phyloP scores from a whole-genome alignment of 139 green algal species.

The Micromonas commoda region DNA sequence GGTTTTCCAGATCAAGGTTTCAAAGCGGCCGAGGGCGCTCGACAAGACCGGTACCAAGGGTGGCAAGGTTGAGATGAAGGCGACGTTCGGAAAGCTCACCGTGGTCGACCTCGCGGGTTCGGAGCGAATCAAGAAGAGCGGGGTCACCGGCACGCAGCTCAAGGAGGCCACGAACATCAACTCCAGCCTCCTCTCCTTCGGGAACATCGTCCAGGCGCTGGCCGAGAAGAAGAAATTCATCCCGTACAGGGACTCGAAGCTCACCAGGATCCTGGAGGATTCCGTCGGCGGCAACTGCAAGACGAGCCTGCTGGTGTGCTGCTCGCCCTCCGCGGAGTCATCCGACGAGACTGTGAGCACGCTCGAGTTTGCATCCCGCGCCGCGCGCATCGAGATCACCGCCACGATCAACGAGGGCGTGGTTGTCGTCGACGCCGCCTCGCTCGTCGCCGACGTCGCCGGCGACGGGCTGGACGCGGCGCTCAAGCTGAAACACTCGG shows the following conservation, averaged over 20 bases:
- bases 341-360: conserved; percentile 30
- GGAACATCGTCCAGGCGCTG: conserved; percentile 35
- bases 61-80: conserved; percentile 18
- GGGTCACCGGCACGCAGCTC: conserved; percentile 25
- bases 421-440: conserved; percentile 13
- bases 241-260: conserved; percentile 54
- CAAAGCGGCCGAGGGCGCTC: conserved; percentile 5
- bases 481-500: conserved; percentile 25
- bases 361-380: conserved; percentile 36
- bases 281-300: conserved; percentile 39
- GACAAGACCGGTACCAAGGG: conserved; percentile 14
- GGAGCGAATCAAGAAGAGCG: conserved; percentile 37
- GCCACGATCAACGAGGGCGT: conserved; percentile 31
- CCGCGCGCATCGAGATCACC: conserved; percentile 29
- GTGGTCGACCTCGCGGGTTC: conserved; percentile 38
- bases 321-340: conserved; percentile 21
- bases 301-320: conserved; percentile 34
- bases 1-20: conserved; percentile 35
- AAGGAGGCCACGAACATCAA: conserved; percentile 42
- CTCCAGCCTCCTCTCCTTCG: conserved; percentile 33
- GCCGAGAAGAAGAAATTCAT: conserved; percentile 36
- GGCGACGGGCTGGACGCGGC: conserved; percentile 23
- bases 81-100: conserved; percentile 36
- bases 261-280: conserved; percentile 52
- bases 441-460: conserved; percentile 26